Evolutionary conservation across 495 filamentous ascomycete genomes (phyloP).

Genomic region (Lasiosphaeria hispida): DNA sequence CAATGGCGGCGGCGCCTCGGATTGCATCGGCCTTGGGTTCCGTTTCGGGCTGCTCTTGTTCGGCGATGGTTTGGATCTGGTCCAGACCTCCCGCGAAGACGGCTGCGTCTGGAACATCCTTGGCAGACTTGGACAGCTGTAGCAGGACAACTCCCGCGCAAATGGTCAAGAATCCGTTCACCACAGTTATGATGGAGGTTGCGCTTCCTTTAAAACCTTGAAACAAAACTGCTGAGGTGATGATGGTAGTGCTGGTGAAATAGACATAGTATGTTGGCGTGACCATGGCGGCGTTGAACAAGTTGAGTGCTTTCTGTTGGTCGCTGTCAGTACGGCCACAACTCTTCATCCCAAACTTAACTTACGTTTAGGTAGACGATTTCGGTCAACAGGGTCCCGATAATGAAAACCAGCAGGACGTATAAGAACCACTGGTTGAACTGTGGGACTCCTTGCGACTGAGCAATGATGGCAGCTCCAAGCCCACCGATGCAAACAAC

Average conservation of each 20-base stretch:
- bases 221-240: slow-evolving; percentile 90
- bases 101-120: slow-evolving; percentile 91
- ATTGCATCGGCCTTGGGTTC: slow-evolving; percentile 97
- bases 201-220: slow-evolving; percentile 88
- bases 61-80: slow-evolving; percentile 90
- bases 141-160: slow-evolving; percentile 94
- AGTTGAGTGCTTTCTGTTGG: slow-evolving; percentile 90
- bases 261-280: slow-evolving; percentile 98
- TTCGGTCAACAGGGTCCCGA: slow-evolving; percentile 82
- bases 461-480: slow-evolving; percentile 85
- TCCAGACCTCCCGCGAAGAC: slow-evolving; percentile 92
- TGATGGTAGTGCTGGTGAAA: slow-evolving; percentile 92
- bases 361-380: slow-evolving; percentile 94
- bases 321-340: slow-evolving; percentile 16
- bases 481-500: slow-evolving; percentile 94
- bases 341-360: slow-evolving; percentile 6
- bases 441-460: slow-evolving; percentile 74
- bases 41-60: slow-evolving; percentile 89
- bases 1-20: slow-evolving; percentile 84
- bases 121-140: slow-evolving; percentile 96
- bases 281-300: slow-evolving; percentile 96
- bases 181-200: slow-evolving; percentile 78
- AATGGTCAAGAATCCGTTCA: slow-evolving; percentile 92
- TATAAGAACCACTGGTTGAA: slow-evolving; percentile 98
- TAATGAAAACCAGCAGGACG: slow-evolving; percentile 85